Percentiles rank a stretch among this genome's conserved stretches.
Evolutionary conservation across 2,329 filamentous ascomycete genomes (phyloP).

Genomic region (Colletotrichum spinosum): DNA sequence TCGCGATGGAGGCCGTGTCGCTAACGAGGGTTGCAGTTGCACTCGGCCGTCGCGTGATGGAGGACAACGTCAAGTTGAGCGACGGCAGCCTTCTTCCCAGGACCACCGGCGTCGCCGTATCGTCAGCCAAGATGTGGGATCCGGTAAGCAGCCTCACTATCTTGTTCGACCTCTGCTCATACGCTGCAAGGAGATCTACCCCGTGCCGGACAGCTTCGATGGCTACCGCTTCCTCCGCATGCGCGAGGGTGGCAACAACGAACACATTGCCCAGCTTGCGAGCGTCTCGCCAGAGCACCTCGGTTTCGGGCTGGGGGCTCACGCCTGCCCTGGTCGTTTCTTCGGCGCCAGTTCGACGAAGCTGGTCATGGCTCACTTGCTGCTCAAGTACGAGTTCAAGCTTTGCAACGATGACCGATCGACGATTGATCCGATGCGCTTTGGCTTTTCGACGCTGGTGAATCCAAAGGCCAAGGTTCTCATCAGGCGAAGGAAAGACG

Average conservation of each 20-base stretch:
- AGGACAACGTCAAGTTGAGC: conserved; percentile 14
- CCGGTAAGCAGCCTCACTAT: not conserved
- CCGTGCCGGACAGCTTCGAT: conserved; percentile 12
- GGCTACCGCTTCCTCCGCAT: conserved; percentile 22
- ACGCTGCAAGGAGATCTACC: conserved; percentile 14
- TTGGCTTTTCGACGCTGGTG: conserved; percentile 24
- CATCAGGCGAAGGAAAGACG: conserved; percentile 4
- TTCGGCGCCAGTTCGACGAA: conserved; percentile 60
- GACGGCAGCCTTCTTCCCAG: conserved; percentile 22
- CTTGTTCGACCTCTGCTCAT: fast-evolving
- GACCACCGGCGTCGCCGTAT: conserved; percentile 11
- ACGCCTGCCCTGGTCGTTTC: conserved; percentile 61
- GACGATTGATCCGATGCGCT: not conserved
- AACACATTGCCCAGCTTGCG: conserved; percentile 52
- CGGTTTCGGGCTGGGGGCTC: conserved; percentile 57
- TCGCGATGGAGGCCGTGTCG: not conserved
- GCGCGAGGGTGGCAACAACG: conserved; percentile 20
- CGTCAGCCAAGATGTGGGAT: conserved; percentile 16
- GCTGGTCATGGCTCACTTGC: conserved; percentile 52
- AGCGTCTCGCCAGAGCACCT: conserved; percentile 50
- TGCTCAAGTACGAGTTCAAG: conserved; percentile 55
- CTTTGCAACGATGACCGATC: conserved; percentile 48
- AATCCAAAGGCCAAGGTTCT: conserved; percentile 13
- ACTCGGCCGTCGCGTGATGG: conserved; percentile 3
- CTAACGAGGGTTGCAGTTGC: not conserved